A percentile compares a stretch with the other conserved stretches of the same genome.
Conservation (phyloP, 2,329 filamentous ascomycete species). For the Colletotrichum sidae region DNA sequence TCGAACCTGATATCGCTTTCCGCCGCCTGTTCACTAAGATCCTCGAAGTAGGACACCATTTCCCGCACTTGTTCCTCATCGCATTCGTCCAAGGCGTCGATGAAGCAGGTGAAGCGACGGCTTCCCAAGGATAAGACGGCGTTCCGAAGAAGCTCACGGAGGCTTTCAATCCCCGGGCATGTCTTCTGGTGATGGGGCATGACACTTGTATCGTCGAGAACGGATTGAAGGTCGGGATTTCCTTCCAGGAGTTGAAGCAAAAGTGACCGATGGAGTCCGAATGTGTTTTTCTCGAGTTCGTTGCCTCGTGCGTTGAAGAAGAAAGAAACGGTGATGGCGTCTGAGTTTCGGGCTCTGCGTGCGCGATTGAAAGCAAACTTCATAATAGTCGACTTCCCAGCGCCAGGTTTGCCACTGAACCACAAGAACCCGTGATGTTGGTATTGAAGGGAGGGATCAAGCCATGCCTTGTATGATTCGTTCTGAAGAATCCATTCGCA, state of each 20-base stretch:
- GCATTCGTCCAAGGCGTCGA: slow-evolving; percentile 31
- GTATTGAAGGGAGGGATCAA: slow-evolving; percentile 42
- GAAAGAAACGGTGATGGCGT: slow-evolving; percentile 51
- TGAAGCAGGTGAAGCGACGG: slow-evolving; percentile 19
- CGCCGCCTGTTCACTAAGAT: neutral
- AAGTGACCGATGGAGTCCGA: slow-evolving; percentile 63
- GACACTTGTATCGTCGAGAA: slow-evolving; percentile 2
- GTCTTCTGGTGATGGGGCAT: slow-evolving; percentile 32
- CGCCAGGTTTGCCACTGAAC: slow-evolving; percentile 59
- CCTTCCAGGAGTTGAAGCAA: slow-evolving; percentile 57
- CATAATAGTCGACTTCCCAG: slow-evolving; percentile 61
- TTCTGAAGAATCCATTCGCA: slow-evolving; percentile 55
- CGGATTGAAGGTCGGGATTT: slow-evolving; percentile 36
- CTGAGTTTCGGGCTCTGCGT: slow-evolving; percentile 32
- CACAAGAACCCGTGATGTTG: slow-evolving; percentile 56
- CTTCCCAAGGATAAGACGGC: slow-evolving; percentile 36
- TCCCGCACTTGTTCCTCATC: slow-evolving; percentile 10
- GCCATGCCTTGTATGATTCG: slow-evolving; percentile 51
- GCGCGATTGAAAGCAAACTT: slow-evolving; percentile 47
- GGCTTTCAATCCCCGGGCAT: slow-evolving; percentile 33
- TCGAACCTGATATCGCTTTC: slow-evolving; percentile 38
- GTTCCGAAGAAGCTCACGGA: slow-evolving; percentile 41
- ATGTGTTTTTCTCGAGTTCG: slow-evolving; percentile 55
- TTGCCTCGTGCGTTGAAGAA: slow-evolving; percentile 62
- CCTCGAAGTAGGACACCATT: slow-evolving; percentile 9